These are phyloP conservation scores for Polytrichum formosum DNA, from an alignment of 225 moss, liverwort and hornwort genomes.

Conservation along the genomic window DNA sequence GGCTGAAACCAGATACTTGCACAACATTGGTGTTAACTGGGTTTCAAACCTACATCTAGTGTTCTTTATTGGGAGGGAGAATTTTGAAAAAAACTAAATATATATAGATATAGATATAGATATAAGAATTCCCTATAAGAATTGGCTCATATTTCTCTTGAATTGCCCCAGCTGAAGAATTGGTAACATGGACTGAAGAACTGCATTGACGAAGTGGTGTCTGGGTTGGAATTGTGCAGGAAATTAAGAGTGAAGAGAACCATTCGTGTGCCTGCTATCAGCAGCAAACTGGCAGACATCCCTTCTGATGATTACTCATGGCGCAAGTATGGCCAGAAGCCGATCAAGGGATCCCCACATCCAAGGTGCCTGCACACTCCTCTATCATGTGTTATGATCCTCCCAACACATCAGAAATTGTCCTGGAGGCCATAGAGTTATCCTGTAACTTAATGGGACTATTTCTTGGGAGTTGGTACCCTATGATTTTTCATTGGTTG, in stretches of 20 bases:
- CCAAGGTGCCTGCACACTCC: slow-evolving; percentile 41
- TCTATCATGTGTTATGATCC: neutral
- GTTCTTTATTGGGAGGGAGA: neutral
- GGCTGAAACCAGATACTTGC: no score
- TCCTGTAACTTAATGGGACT: no score
- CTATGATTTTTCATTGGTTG: neutral
- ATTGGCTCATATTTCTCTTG: neutral
- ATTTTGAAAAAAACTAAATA: neutral
- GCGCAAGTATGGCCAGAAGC: slow-evolving; percentile 74
- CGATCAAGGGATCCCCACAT: slow-evolving; percentile 72
- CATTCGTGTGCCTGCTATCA: slow-evolving; percentile 59
- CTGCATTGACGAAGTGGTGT: neutral
- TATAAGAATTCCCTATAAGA: neutral
- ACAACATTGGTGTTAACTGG: neutral
- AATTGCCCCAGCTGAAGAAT: neutral
- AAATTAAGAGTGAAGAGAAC: slow-evolving; percentile 54
- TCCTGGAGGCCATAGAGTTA: neutral
- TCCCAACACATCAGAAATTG: neutral
- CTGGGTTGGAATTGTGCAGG: slow-evolving; percentile 15
- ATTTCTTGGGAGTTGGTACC: no score
- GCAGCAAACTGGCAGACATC: slow-evolving; percentile 67
- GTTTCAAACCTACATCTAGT: neutral
- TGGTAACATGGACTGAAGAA: neutral
- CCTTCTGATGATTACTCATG: slow-evolving; percentile 70
- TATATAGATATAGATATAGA: no score